A percentile compares a stretch with the other conserved stretches of the same genome.
phyloP scores from a whole-genome alignment of 2,329 filamentous ascomycete genomes.

The Acephala macrosclerotiorum region DNA sequence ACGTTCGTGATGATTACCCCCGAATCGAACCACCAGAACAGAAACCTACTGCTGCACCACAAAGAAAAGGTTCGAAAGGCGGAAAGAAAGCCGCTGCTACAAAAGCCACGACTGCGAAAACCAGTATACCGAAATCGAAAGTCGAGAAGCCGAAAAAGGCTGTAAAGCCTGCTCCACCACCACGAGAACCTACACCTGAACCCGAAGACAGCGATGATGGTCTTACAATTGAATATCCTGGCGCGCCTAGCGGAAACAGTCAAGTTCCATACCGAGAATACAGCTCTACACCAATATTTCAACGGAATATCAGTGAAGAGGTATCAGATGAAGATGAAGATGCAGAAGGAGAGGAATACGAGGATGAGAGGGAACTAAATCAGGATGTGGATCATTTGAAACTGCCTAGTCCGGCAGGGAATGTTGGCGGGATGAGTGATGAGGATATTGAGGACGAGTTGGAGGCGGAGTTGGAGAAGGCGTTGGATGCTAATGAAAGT shows the following conservation, averaged over 20 bases:
- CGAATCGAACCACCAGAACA: constrained; percentile 56
- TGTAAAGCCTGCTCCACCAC: constrained; percentile 34
- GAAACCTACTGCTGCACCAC: constrained; percentile 31
- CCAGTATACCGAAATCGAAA: constrained; percentile 36
- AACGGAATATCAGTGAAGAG: constrained; percentile 40
- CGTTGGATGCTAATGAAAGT: constrained; percentile 40
- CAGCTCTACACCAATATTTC: constrained; percentile 38
- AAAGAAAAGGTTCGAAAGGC: constrained; percentile 37
- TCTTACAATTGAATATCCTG: constrained; percentile 67
- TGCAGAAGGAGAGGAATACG: constrained; percentile 56
- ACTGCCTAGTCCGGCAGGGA: constrained; percentile 60
- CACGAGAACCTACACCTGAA: constrained; percentile 42
- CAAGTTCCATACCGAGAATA: constrained; percentile 30
- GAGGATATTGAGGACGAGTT: constrained; percentile 44
- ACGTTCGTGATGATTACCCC: constrained; percentile 71
- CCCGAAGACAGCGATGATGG: constrained; percentile 60
- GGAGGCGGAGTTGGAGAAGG: constrained; percentile 44
- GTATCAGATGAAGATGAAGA: constrained; percentile 56
- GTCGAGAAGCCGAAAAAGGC: constrained; percentile 45
- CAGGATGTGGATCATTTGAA: constrained; percentile 53
- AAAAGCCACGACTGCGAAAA: constrained; percentile 39
- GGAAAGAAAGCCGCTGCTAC: constrained; percentile 37
- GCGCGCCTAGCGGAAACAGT: constrained; percentile 49
- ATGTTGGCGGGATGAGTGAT: constrained; percentile 38
- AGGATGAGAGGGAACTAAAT: constrained; percentile 45